Evolutionary conservation across 306 rosid genomes (phyloP).

Genomic region (Acacia confusa): DNA sequence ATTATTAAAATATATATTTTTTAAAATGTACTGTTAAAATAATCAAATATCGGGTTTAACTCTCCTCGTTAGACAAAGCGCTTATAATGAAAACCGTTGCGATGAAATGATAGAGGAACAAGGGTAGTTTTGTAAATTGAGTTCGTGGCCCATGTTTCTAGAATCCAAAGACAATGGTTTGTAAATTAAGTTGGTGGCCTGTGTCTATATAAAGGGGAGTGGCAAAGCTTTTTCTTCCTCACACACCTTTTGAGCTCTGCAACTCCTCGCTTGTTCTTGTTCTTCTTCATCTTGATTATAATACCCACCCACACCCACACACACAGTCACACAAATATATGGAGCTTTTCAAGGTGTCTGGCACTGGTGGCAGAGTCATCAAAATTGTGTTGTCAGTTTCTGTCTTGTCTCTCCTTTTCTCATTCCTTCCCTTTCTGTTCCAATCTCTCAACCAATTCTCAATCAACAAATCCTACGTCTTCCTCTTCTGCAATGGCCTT

Average conservation of each 20-base stretch:
- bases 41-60: too few relatives aligned
- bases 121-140: neutral
- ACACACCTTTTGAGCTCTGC: neutral
- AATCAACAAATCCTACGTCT: conserved; percentile 55
- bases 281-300: conserved; percentile 6
- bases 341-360: neutral
- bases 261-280: neutral
- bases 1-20: too few relatives aligned
- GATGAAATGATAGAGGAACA: too few relatives aligned
- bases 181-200: neutral
- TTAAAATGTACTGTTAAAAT: too few relatives aligned
- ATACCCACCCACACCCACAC: too few relatives aligned
- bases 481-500: conserved; percentile 70
- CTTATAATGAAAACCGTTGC: too few relatives aligned
- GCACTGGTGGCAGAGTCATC: neutral
- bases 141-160: neutral
- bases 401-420: conserved; percentile 32
- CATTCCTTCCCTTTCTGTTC: conserved; percentile 32
- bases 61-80: too few relatives aligned
- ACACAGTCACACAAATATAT: too few relatives aligned
- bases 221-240: neutral
- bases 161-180: neutral
- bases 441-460: conserved; percentile 35
- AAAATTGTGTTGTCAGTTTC: conserved; percentile 39
- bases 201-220: neutral